Evolutionary conservation across 2,329 filamentous ascomycete species (phyloP), one percentile per base, ranked within the genome.

Genomic region (Fusarium proliferatum): DNA sequence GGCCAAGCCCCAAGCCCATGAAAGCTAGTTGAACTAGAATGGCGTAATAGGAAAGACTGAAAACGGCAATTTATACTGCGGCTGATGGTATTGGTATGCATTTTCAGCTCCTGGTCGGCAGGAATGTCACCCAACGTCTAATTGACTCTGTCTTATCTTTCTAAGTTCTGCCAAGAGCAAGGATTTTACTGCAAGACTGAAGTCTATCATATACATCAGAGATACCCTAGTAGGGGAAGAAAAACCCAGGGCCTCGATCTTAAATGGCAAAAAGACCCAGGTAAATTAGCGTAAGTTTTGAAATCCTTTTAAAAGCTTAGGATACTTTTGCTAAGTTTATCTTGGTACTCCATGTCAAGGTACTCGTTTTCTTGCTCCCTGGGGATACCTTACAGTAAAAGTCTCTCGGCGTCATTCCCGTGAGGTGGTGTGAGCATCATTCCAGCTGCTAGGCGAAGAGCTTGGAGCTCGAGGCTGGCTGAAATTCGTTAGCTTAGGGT

Each of bases 351-450:
- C 23, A 23, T 23, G 23, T 23, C 9, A 6, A 38, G 4, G 17
- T 38, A 15, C 3, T 0, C 7, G 5, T 38, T 19, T 11, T 8
- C 1, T 19, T 38, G 9, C 36, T 38, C 17, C 2, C 9, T 11
- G 17, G 1, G 36, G 4, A 19, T 4, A 11, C 0, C 36, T 38
- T 2, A 2, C 9, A 13, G 38, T 7, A 41, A 21, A 13, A 41
- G 0, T 16, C 15, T 23, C 9, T 23, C 15, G 15, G n/a, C n/a
- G 17, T 7, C n/a, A 6, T 23, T 10, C 9, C 42, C n/a, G n/a
- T 17, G 10, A 23, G 23, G 42, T 43, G 42, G 42, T 45, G n/a
- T 45, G n/a, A 45, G 8, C 6, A 3, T 10, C 42, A 45, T 23
- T 45, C 42, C 16, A 8, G n/a, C 6, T 26, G 16, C 10, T 17